Percentiles rank a stretch among this genome's conserved stretches.
phyloP scores from a whole-genome alignment of 345 rosid genomes.

The Noccaea caerulescens region DNA sequence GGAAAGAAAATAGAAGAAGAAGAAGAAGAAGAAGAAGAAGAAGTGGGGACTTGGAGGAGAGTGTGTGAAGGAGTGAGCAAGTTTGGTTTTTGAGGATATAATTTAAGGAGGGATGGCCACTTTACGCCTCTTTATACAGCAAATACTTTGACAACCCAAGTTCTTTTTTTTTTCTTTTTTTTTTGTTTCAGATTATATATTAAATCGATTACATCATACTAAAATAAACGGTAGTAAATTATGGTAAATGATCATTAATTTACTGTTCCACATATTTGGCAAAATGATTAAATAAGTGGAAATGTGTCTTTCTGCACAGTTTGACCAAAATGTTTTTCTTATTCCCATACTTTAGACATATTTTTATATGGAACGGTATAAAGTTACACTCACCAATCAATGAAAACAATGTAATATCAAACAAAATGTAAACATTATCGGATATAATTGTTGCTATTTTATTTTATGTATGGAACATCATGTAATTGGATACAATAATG shows the following conservation, averaged over 20 bases:
- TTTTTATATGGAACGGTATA: too few species aligned
- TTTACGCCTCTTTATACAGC: slow-evolving; percentile 50
- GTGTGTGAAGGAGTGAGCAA: slow-evolving; percentile 41
- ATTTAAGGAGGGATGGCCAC: slow-evolving; percentile 39
- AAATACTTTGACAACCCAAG: slow-evolving; percentile 34
- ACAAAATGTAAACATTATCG: too few species aligned
- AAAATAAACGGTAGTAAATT: neutral
- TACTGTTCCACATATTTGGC: too few species aligned
- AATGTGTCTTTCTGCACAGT: neutral
- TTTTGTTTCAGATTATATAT: neutral
- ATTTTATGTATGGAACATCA: too few species aligned
- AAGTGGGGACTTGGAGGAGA: slow-evolving; percentile 35
- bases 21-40: slow-evolving; percentile 22
- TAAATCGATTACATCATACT: neutral
- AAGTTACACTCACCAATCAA: too few species aligned
- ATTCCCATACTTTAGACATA: neutral
- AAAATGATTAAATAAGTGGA: neutral
- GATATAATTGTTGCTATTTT: too few species aligned
- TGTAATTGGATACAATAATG: too few species aligned
- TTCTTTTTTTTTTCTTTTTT: slow-evolving; percentile 28
- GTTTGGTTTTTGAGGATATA: slow-evolving; percentile 41
- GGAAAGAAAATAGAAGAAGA: neutral
- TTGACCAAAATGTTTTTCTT: neutral
- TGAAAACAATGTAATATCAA: too few species aligned
- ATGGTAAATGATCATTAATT: too few species aligned